These are phyloP conservation scores for Didymella pinodella DNA, from an alignment of 2,329 filamentous ascomycete species.

Conservation along the genomic window DNA sequence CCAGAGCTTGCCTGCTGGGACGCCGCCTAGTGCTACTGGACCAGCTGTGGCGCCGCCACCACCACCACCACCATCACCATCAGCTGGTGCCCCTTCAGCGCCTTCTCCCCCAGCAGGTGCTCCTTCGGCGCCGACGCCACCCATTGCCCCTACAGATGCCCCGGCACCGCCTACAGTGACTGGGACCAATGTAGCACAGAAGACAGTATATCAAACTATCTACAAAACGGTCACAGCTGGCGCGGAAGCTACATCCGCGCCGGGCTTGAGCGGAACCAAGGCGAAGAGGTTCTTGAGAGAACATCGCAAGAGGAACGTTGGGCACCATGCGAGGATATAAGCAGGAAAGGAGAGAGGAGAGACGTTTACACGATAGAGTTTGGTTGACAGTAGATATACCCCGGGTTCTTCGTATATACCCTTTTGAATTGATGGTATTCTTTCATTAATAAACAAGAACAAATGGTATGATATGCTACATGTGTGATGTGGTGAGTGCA, in stretches of 20 bases:
- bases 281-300: conserved; percentile 29
- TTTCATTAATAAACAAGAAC: too few relatives aligned
- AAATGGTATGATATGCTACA: neutral
- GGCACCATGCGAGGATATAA: conserved; percentile 25
- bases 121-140: neutral
- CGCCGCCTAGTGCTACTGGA: neutral
- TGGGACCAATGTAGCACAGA: conserved; percentile 11
- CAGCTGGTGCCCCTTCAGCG: neutral
- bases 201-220: conserved; percentile 28
- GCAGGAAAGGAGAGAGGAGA: neutral
- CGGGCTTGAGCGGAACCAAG: conserved; percentile 18
- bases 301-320: conserved; percentile 27
- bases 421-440: neutral
- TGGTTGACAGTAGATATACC: conserved; percentile 22
- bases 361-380: conserved; percentile 12
- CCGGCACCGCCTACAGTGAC: conserved; percentile 17
- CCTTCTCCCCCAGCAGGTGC: neutral
- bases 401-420: conserved; percentile 23
- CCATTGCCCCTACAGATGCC: conserved; percentile 5
- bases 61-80: neutral
- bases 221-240: conserved; percentile 26
- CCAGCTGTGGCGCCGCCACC: neutral
- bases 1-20: conserved; percentile 8
- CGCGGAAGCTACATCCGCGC: conserved; percentile 21
- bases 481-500: neutral